phyloP scores from a whole-genome alignment of 2,329 filamentous ascomycete species.

The Cladosporium velox region DNA sequence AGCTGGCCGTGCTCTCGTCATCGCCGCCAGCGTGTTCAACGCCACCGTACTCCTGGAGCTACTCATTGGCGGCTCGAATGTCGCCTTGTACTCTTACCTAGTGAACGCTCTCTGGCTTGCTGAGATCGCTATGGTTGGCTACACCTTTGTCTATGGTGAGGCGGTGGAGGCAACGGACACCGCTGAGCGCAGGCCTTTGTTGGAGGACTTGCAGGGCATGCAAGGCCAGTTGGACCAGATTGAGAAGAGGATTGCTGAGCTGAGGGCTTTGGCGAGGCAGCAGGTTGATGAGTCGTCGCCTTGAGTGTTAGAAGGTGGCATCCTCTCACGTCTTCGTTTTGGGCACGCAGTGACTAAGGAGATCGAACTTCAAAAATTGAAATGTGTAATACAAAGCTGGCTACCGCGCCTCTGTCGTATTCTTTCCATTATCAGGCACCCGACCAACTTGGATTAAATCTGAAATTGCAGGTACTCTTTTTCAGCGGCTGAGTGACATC shows the following conservation, averaged over 20 bases:
- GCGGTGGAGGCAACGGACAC: neutral
- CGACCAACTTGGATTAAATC: too few relatives aligned
- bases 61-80: neutral
- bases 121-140: neutral
- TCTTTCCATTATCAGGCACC: too few relatives aligned
- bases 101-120: constrained; percentile 2
- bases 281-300: neutral
- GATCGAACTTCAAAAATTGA: too few relatives aligned
- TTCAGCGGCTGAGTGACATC: too few relatives aligned
- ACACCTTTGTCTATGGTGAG: neutral
- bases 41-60: constrained; percentile 4
- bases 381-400: too few relatives aligned
- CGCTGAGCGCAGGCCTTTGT: constrained; percentile 4
- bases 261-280: constrained; percentile 7
- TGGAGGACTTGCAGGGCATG: neutral
- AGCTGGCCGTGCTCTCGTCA: neutral
- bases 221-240: constrained; percentile 1
- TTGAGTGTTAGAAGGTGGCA: neutral
- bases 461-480: too few relatives aligned
- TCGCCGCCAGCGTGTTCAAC: constrained; percentile 9
- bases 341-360: too few relatives aligned
- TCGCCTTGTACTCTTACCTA: neutral
- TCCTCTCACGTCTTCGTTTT: too few relatives aligned
- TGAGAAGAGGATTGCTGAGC: constrained; percentile 6
- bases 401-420: too few relatives aligned